Base-by-base conservation (phyloP, 768 basidiomycete species). In the Lactarius psammicola region DNA sequence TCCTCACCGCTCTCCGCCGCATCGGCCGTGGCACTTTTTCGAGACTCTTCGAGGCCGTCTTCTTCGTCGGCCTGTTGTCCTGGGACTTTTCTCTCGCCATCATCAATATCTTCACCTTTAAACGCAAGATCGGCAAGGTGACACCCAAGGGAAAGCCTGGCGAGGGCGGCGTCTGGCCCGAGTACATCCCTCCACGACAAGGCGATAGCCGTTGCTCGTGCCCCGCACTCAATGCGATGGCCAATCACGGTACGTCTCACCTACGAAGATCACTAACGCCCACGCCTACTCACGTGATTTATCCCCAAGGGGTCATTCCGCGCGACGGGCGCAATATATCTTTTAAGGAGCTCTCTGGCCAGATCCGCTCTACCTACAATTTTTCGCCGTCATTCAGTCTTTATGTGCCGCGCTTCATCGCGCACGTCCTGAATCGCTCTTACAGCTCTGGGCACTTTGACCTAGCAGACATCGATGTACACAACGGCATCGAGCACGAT, bases 401-500 rank as follows among this genome's bases (percentile, higher is more conserved):
- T 69, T 90, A 85, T 71, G 87, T 88, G 0, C 85, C 88, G 7
- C 83, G 83, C 62, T 84, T 76, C 71, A 81, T 83, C 0, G 88
- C 91, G 3, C 72, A 78, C 8, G 77, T 87, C 76, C 74, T 93
- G 62, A 77, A 80, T 8, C 85, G 81, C 67, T 78, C 76, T 26
- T 92, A 89, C 69, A 67, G 70, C 62, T 80, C 65, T 7, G 90
- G 86, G 62, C 84, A 77, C 8, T 83, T 90, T 68, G 84, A 92
- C 71, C 77, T 93, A 15, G 76, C 77, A 10, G 89, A 92, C 38
- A 78, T 93, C 49, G 84, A 84, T 71, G 72, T 88, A 15, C 91
- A 92, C 74, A 91, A 90, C 66, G 85, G 87, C 7, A 90, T 90
- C 62, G 88, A 89, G 68, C 87, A 89, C 69, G 87, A 89, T 70